phyloP scores from a whole-genome alignment of 108 stramenopile genomes.

The Schizochytrium sp. region DNA sequence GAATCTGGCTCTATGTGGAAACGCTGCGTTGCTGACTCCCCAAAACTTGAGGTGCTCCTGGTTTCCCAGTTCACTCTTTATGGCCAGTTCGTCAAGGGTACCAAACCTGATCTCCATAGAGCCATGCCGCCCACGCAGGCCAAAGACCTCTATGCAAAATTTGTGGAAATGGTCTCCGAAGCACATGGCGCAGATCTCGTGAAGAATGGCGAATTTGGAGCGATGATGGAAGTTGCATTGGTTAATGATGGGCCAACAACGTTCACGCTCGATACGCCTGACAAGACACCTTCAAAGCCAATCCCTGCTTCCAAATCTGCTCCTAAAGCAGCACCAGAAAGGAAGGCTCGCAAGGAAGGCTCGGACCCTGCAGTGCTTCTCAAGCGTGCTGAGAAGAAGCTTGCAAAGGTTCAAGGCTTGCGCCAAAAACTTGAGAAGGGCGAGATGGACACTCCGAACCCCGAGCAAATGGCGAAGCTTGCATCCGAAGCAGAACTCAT shows the following conservation, averaged over 20 bases:
- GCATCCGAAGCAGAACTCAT: neutral
- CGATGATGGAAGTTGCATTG: conserved; percentile 69
- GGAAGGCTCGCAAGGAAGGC: neutral
- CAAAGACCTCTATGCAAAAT: neutral
- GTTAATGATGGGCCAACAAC: conserved; percentile 72
- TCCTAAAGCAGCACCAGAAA: neutral
- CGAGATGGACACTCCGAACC: neutral
- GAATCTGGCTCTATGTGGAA: conserved; percentile 47
- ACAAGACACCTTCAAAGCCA: neutral
- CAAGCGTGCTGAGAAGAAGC: conserved; percentile 46
- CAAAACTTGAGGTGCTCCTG: conserved; percentile 51
- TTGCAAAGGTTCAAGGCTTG: conserved; percentile 20
- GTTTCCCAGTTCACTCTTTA: conserved; percentile 63
- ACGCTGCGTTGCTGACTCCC: neutral
- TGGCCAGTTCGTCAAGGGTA: conserved; percentile 57
- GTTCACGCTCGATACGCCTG: conserved; percentile 64
- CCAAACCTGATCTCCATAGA: conserved; percentile 60
- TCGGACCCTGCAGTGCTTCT: conserved; percentile 40
- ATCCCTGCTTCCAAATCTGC: neutral
- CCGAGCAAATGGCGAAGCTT: conserved; percentile 19
- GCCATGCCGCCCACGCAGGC: conserved; percentile 13
- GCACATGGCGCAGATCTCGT: conserved; percentile 20
- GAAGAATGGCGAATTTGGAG: conserved; percentile 67
- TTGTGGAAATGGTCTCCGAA: conserved; percentile 42
- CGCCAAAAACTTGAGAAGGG: conserved; percentile 21